Evolutionary conservation across 2,329 filamentous ascomycete genomes (phyloP), one percentile per base, ranked within the genome.

Genomic region (Cercospora citrullina): DNA sequence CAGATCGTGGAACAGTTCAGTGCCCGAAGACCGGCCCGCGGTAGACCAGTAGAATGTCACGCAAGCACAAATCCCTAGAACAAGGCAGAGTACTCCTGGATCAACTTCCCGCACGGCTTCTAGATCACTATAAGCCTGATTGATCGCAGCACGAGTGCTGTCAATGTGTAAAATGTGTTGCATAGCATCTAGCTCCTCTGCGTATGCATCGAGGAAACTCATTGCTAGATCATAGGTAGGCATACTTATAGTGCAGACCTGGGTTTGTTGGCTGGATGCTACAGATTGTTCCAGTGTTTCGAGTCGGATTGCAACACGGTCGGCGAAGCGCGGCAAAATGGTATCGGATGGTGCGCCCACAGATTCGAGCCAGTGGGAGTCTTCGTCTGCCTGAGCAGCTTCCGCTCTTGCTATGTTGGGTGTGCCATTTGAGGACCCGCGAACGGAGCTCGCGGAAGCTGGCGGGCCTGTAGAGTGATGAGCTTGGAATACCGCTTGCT

Each of bases 141-240:
- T 69, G 7, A 75, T 23, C 21, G 69, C 42, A 3, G 18, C n/a
- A 7, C 69, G 64, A 10, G 72, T 67, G 21, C 60, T 69, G 8
- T 69, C 68, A n/a, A 69, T 65, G 51, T 76, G 70, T 26, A 75
- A 66, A 36, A 76, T 67, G 55, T 76, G 74, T 61, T 76, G 74
- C 33, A 73, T 64, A 16, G 71, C 64, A 21, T 74, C 73, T 10
- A 75, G 55, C n/a, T 73, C 68, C 9, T 60, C 60, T 12, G 67
- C 60, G 30, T 74, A 75, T 6, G 67, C 62, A 12, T 74, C 60
- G 30, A 75, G 62, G 9, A 74, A 65, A 8, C 36, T 21, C 18
- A 65, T 21, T 7, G 72, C 68, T 23, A 74, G 68, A 31, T 72
- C 45, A n/a, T 51, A 51, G 14, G 62, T 64, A 1, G 74, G 74